Conservation (phyloP, 2,329 filamentous ascomycete genomes). For the Trichophyton rubrum region DNA sequence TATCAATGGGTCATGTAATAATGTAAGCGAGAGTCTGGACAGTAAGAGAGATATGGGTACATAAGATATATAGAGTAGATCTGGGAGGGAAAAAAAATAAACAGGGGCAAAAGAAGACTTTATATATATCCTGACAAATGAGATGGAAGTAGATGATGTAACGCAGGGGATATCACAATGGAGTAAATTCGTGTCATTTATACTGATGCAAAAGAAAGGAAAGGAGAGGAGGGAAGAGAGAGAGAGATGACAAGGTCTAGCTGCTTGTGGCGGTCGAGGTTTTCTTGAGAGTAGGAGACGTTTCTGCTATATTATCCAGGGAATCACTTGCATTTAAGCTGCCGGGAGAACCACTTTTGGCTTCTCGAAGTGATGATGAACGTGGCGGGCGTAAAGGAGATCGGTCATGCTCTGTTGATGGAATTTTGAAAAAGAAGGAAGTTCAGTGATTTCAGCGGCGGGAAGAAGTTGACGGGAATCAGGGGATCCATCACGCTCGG, state of each 20-base stretch:
- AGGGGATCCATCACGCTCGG: not conserved
- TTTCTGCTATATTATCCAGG: constrained; percentile 3
- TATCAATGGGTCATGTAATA: constrained; percentile 1
- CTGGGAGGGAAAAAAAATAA: not conserved
- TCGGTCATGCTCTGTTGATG: constrained; percentile 21
- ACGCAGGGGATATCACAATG: constrained; percentile 1
- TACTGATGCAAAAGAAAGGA: not conserved
- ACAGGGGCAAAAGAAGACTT: not conserved
- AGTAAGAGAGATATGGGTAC: not conserved
- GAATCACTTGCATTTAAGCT: constrained; percentile 5
- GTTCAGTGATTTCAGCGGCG: constrained; percentile 13
- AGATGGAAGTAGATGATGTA: not conserved
- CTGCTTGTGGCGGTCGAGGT: not conserved
- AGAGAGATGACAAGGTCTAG: not conserved
- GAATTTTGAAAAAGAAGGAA: constrained; percentile 21
- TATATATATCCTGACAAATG: constrained; percentile 2
- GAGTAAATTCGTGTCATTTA: not conserved
- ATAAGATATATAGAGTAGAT: not conserved
- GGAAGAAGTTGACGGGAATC: constrained; percentile 11
- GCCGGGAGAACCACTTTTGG: constrained; percentile 5
- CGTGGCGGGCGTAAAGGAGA: constrained; percentile 22
- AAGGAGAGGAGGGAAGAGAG: too few relatives aligned
- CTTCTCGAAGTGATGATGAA: constrained; percentile 27
- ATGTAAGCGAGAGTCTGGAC: not conserved
- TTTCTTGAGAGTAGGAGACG: not conserved